Evolutionary conservation across 1,139 yeast species (phyloP), one percentile per base, ranked within the genome.

Genomic region (Hyphopichia pseudoburtonii): DNA sequence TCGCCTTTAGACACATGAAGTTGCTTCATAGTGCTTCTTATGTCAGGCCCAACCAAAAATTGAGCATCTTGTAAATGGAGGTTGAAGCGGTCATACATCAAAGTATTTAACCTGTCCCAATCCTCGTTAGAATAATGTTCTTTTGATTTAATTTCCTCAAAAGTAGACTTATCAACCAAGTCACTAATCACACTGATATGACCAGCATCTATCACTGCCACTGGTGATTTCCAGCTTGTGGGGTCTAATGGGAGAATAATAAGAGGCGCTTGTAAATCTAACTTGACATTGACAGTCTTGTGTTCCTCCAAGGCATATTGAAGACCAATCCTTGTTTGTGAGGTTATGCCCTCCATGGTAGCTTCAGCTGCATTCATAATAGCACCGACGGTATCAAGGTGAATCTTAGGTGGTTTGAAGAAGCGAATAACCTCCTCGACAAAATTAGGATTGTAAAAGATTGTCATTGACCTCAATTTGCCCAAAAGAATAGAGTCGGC

Each of bases 331-430:
- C 97, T 72, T 0, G 98, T 92, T 56, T 89, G 96, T 21, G 84
- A 73, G 0, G 96, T 82, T 45, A 94, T 68, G 2, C 95, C 97
- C 56, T 89, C 96, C 41, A 94, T 86, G 0, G 97, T 89, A 0
- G 92, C 89, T 46, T 90, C 96, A 0, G 99, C 98, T 0, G 96
- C 97, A 57, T 82, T 86, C 80, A 94, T 80, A 21, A 94, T 80
- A 5, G 95, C 95, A 22, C 92, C 95, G 28, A 94, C 80, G 0
- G 97, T 89, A 52, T 89, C 96, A 41, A 84, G 68, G 51, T 90
- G 96, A 26, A 81, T 80, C 42, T 80, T 80, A 11, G 97, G 96
- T 1, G 97, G 96, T 32, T 76, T 80, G 67, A 94, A 92, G 53
- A 94, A 92, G 39, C 61, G 64, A 11, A 76, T 70, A 33, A 92